Base-by-base conservation (phyloP, 129 eudicot species). In the Tagetes patula region DNA sequence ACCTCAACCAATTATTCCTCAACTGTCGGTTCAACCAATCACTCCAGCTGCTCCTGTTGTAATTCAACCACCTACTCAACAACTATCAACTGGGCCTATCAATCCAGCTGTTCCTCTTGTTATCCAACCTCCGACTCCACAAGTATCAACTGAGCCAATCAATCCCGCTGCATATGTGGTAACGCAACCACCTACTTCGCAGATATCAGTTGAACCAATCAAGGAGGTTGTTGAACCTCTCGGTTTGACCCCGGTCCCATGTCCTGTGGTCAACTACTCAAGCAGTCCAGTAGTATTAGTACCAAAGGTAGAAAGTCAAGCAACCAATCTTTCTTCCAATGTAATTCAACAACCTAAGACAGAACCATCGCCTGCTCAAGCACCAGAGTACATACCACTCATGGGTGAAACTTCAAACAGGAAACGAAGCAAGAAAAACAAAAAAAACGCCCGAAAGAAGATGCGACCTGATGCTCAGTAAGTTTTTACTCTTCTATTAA, bases 381-480 rank as follows among this genome's bases (percentile, higher is more conserved):
- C 54, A 42, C 38, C 50, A 62, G 79, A 41, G 59, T 76, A 59
- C 30, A 33, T 61, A 38, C 52, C 52, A 14, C 37, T 53, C 3
- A 8, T 20, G 8, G 75, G 70, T 61, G 69, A 83, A 72, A 55
- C 82, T 14, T 75, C 80, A 65, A 77, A 54, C 5, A 66, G 47
- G 60, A 83, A 82, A 63, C 39, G 77, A 53, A 69, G 66, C 6
- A 71, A 69, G 9, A 81, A 61, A 50, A 80, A 59, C 42, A 83
- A 68, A 69, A 74, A 54, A 69, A 85, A 81, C 10, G 73, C 81
- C 0, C 67, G 68, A 11, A 81, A 79, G 79, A 81, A 75, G 59
- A 63, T 32, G 13, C 75, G 60, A 55, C 71, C 61, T 80, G 81
- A 78, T 40, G 41, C 83, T 45, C 71, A 48, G 95, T 88, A 78